Conservation (phyloP, 768 basidiomycete species). For the Hygrophorus pudorinus region DNA sequence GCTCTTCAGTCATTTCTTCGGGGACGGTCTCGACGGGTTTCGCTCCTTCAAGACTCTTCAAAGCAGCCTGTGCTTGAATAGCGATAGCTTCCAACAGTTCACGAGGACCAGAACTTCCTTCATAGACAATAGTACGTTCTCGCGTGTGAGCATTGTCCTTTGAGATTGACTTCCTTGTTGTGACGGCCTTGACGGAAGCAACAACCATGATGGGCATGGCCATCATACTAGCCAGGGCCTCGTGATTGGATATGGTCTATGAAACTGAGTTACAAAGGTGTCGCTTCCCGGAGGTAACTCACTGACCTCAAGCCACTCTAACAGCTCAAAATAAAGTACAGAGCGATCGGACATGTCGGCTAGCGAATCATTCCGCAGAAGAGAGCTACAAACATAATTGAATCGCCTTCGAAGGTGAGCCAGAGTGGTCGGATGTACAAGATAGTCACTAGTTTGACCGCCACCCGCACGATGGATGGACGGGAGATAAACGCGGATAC, state of each 20-base stretch:
- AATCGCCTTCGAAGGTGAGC: slow-evolving; percentile 89
- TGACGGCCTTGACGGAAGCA: slow-evolving; percentile 53
- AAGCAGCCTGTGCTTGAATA: slow-evolving; percentile 86
- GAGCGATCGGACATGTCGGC: slow-evolving; percentile 89
- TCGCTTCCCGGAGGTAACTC: neutral
- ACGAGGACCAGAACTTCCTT: slow-evolving; percentile 84
- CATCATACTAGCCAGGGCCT: slow-evolving; percentile 91
- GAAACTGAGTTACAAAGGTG: neutral
- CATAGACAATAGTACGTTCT: slow-evolving; percentile 80
- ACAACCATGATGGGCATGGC: slow-evolving; percentile 95
- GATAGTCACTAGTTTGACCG: slow-evolving; percentile 77
- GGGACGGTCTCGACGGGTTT: slow-evolving; percentile 36
- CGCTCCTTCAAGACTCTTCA: slow-evolving; percentile 73
- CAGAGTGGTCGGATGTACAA: slow-evolving; percentile 85
- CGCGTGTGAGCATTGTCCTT: slow-evolving; percentile 44
- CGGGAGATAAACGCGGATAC: slow-evolving; percentile 78
- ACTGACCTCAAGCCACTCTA: slow-evolving; percentile 85
- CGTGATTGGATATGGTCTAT: slow-evolving; percentile 88
- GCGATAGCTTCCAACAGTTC: slow-evolving; percentile 87
- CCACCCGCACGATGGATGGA: slow-evolving; percentile 68
- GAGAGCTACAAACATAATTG: slow-evolving; percentile 76
- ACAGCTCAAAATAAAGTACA: slow-evolving; percentile 77
- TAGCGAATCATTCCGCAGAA: slow-evolving; percentile 86
- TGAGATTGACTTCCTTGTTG: slow-evolving; percentile 39
- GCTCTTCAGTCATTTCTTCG: slow-evolving; percentile 80